Evolutionary conservation across 805 yeast genomes (phyloP).

Genomic region (Metschnikowia lunata): DNA sequence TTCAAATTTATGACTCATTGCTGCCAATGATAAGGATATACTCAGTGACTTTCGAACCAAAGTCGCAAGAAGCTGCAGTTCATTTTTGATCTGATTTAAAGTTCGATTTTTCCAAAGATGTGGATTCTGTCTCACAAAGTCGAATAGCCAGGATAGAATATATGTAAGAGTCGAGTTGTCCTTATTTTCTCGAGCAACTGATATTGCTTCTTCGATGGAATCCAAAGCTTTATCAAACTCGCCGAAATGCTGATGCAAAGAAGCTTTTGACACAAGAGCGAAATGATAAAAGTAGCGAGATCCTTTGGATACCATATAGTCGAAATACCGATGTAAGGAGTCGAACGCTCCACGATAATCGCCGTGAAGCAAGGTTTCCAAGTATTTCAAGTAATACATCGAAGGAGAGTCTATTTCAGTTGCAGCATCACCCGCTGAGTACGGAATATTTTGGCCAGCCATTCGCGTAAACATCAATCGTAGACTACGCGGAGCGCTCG

Average conservation of each 20-base stretch:
- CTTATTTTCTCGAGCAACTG: slow-evolving; percentile 81
- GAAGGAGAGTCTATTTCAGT: slow-evolving; percentile 16
- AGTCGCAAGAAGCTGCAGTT: slow-evolving; percentile 64
- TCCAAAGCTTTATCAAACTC: slow-evolving; percentile 65
- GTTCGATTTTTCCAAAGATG: slow-evolving; percentile 42
- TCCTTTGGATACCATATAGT: slow-evolving; percentile 67
- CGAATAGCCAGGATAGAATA: slow-evolving; percentile 68
- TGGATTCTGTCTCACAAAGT: slow-evolving; percentile 68
- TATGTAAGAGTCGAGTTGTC: slow-evolving; percentile 70
- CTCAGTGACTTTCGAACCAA: slow-evolving; percentile 50
- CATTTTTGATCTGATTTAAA: slow-evolving; percentile 47
- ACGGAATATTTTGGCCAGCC: background rate
- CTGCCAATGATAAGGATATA: slow-evolving; percentile 45
- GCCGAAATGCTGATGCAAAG: slow-evolving; percentile 65
- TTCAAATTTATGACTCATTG: slow-evolving; percentile 65
- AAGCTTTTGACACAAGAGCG: slow-evolving; percentile 68
- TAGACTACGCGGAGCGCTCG: slow-evolving; percentile 4
- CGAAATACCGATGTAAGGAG: slow-evolving; percentile 58
- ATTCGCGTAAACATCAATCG: slow-evolving; percentile 1
- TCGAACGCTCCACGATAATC: slow-evolving; percentile 58
- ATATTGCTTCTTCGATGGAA: slow-evolving; percentile 81
- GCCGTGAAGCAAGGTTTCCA: slow-evolving; percentile 52
- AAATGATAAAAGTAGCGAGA: slow-evolving; percentile 68
- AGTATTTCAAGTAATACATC: slow-evolving; percentile 54
- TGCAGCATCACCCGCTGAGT: background rate